Percentiles rank a stretch among this genome's conserved stretches.
These are phyloP conservation scores for Rutidosis leptorrhynchoides DNA, from an alignment of 129 eudicot species.

Conservation along the genomic window DNA sequence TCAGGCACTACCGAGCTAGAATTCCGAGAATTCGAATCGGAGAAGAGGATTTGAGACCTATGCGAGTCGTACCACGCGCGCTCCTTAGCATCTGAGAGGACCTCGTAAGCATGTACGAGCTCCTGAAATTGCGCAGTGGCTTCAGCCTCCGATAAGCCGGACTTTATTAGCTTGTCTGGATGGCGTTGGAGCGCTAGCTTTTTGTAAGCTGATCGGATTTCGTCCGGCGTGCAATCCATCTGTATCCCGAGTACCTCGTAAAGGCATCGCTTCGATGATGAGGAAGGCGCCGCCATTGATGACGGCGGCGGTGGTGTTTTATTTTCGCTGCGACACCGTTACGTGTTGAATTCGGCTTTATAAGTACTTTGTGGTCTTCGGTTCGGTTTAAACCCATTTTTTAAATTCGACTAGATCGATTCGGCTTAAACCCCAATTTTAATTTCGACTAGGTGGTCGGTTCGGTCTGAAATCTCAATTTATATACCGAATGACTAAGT, in stretches of 20 bases:
- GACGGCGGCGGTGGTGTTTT: no score
- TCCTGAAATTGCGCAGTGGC: slow-evolving; percentile 92
- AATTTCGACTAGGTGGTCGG: no score
- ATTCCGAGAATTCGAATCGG: slow-evolving; percentile 27
- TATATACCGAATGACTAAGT: no score
- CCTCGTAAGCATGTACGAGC: slow-evolving; percentile 86
- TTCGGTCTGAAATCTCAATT: no score
- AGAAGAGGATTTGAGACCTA: slow-evolving; percentile 76
- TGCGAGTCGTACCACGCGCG: slow-evolving; percentile 98
- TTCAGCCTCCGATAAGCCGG: slow-evolving; percentile 72
- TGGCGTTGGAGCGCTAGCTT: slow-evolving; percentile 94
- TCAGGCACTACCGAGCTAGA: slow-evolving; percentile 47
- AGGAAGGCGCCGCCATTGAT: no score
- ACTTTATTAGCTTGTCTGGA: slow-evolving; percentile 76
- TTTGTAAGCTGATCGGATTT: slow-evolving; percentile 79
- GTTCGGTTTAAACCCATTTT: no score
- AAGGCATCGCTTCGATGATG: slow-evolving; percentile 72
- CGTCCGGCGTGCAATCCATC: slow-evolving; percentile 65
- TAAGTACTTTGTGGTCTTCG: no score
- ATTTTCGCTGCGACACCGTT: no score
- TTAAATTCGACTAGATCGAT: no score
- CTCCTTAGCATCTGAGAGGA: slow-evolving; percentile 73
- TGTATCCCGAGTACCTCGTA: slow-evolving; percentile 78
- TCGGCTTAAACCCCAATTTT: no score
- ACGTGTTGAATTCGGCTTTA: no score